phyloP scores from a whole-genome alignment of 2,329 filamentous ascomycete genomes.

The Aspergillus calidoustus region DNA sequence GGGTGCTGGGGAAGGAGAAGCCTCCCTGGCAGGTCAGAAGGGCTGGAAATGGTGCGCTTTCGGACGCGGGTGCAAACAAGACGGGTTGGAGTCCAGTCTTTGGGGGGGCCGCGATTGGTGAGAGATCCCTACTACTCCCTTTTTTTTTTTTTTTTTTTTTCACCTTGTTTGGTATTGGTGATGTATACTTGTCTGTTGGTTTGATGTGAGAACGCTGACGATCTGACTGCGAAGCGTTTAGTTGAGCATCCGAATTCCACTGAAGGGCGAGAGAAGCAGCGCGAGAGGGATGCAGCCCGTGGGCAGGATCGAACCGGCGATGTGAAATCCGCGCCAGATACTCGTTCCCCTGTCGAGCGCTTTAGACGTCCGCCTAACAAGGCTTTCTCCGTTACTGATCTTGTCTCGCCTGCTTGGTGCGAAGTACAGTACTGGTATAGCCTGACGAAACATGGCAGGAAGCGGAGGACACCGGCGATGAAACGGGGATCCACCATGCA shows the following conservation, averaged over 20 bases:
- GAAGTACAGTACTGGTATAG: conserved; percentile 93
- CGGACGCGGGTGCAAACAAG: conserved; percentile 28
- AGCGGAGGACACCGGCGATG: conserved; percentile 80
- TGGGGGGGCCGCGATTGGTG: conserved; percentile 38
- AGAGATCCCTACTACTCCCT: conserved; percentile 49
- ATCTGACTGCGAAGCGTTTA: conserved; percentile 62
- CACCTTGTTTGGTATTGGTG: conserved; percentile 31
- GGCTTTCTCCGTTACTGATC: conserved; percentile 82
- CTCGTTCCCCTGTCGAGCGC: conserved; percentile 70
- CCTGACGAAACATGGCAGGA: conserved; percentile 75
- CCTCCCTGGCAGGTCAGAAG: conserved; percentile 30
- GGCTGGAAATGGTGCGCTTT: conserved; percentile 15
- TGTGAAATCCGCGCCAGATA: conserved; percentile 41
- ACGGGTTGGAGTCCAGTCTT: conserved; percentile 33
- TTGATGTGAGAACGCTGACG: conserved; percentile 57
- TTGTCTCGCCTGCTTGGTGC: conserved; percentile 91
- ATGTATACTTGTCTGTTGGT: not conserved
- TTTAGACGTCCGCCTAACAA: conserved; percentile 80
- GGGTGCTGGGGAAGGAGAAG: conserved; percentile 47
- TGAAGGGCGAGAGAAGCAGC: conserved; percentile 40
- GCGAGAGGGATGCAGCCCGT: conserved; percentile 33
- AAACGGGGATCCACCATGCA: conserved; percentile 79
- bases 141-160: conserved; percentile 50
- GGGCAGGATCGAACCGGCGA: conserved; percentile 33
- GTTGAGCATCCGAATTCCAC: conserved; percentile 55